These are phyloP conservation scores for Favolaschia claudopus DNA, from an alignment of 768 basidiomycete species.

Conservation along the genomic window DNA sequence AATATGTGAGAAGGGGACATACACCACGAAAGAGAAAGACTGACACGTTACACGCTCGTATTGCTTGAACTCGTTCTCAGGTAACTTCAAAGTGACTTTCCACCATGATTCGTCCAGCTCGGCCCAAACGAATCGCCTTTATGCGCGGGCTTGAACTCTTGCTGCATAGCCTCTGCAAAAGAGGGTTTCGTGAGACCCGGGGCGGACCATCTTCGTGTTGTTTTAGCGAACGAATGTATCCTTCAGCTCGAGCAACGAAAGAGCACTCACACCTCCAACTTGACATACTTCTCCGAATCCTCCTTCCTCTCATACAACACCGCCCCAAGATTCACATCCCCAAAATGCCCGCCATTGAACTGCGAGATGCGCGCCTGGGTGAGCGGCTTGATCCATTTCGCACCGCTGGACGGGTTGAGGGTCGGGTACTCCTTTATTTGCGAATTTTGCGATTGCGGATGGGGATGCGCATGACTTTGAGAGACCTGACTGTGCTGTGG, in stretches of 20 bases:
- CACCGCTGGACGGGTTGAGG: conserved; percentile 65
- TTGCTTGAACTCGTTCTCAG: conserved; percentile 66
- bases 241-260: not conserved
- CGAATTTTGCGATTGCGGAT: not conserved
- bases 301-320: conserved; percentile 78
- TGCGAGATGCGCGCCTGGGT: conserved; percentile 66
- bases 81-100: conserved; percentile 85
- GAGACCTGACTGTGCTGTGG: too few relatives aligned
- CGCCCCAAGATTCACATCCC: conserved; percentile 81
- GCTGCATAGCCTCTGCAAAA: conserved; percentile 87
- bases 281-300: conserved; percentile 71
- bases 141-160: conserved; percentile 81
- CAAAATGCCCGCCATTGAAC: conserved; percentile 82
- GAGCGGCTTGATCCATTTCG: conserved; percentile 84
- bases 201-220: conserved; percentile 82
- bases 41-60: conserved; percentile 90
- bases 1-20: not conserved
- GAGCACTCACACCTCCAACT: conserved; percentile 68
- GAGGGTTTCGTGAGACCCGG: conserved; percentile 86
- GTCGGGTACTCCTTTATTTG: conserved; percentile 51
- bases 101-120: conserved; percentile 98
- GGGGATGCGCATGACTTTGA: not conserved
- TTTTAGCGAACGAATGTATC: not conserved
- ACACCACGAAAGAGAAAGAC: conserved; percentile 30
- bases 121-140: conserved; percentile 95